These are phyloP conservation scores for Hypoxylon sp. DNA, from an alignment of 2,329 filamentous ascomycete species.

Conservation along the genomic window DNA sequence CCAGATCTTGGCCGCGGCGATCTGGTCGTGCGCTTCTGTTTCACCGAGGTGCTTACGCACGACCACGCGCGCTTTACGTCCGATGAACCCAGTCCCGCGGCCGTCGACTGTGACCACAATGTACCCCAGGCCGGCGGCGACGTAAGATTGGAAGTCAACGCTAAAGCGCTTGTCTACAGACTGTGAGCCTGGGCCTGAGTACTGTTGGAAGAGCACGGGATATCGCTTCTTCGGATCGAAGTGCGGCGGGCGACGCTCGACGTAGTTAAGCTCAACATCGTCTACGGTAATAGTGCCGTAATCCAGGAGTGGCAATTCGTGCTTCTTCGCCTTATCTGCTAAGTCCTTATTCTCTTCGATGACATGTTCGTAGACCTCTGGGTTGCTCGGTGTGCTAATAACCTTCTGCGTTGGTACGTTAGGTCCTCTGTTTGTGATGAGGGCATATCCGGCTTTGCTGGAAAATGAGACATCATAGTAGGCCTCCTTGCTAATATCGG, in stretches of 20 bases:
- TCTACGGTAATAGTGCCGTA: constrained; percentile 91
- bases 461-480: constrained; percentile 92
- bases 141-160: constrained; percentile 91
- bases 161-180: constrained; percentile 83
- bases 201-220: constrained; percentile 94
- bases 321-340: constrained; percentile 76
- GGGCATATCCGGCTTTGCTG: constrained; percentile 81
- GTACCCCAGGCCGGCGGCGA: constrained; percentile 89
- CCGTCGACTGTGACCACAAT: constrained; percentile 96
- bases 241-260: constrained; percentile 91
- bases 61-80: constrained; percentile 84
- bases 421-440: constrained; percentile 89
- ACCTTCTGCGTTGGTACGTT: constrained; percentile 92
- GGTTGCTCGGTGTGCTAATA: constrained; percentile 82
- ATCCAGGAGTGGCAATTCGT: constrained; percentile 85
- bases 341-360: constrained; percentile 85
- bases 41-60: constrained; percentile 87
- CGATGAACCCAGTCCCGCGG: constrained; percentile 91
- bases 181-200: constrained; percentile 95
- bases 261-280: constrained; percentile 77
- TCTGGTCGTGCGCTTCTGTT: constrained; percentile 91
- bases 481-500: constrained; percentile 79
- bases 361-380: constrained; percentile 74
- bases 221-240: constrained; percentile 89
- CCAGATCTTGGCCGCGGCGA: constrained; percentile 89